phyloP scores from a whole-genome alignment of 2,329 filamentous ascomycete species.

The Stachybotrys chlorohalonatus region DNA sequence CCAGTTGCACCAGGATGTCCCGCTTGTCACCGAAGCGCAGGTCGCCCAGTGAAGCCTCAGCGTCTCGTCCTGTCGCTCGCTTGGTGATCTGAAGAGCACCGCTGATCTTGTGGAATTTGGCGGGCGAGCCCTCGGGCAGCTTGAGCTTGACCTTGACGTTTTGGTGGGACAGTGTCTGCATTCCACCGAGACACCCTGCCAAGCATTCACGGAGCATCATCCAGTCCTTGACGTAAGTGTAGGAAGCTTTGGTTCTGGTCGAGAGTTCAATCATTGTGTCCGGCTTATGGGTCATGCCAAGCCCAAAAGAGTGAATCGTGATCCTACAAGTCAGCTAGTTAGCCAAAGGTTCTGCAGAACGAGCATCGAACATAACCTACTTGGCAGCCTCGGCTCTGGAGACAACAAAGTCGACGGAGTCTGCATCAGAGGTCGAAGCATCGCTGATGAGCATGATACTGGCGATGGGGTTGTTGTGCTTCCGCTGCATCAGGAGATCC shows the following conservation, averaged over 20 bases:
- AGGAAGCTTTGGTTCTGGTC: slow-evolving; percentile 89
- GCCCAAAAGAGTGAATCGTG: slow-evolving; percentile 89
- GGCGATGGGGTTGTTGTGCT: slow-evolving; percentile 89
- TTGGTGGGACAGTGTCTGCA: slow-evolving; percentile 95
- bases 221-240: slow-evolving; percentile 99
- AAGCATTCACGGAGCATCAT: slow-evolving; percentile 99
- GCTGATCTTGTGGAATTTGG: slow-evolving; percentile 98
- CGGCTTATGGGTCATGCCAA: slow-evolving; percentile 94
- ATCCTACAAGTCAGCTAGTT: slow-evolving; percentile 46
- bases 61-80: slow-evolving; percentile 86
- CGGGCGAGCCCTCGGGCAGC: slow-evolving; percentile 89
- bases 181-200: slow-evolving; percentile 81
- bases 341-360: slow-evolving; percentile 7
- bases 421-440: slow-evolving; percentile 85
- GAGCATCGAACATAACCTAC: slow-evolving; percentile 38
- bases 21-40: slow-evolving; percentile 89
- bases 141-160: slow-evolving; percentile 94
- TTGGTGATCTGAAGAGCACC: slow-evolving; percentile 95
- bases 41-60: slow-evolving; percentile 86
- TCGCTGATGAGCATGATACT: slow-evolving; percentile 97
- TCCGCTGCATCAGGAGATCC: slow-evolving; percentile 96
- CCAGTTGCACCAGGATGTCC: slow-evolving; percentile 88
- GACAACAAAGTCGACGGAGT: slow-evolving; percentile 96
- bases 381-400: slow-evolving; percentile 95
- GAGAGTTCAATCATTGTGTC: slow-evolving; percentile 98